These are phyloP conservation scores for Climacium dendroides DNA, from an alignment of 225 moss, liverwort and hornwort genomes.

Conservation along the genomic window DNA sequence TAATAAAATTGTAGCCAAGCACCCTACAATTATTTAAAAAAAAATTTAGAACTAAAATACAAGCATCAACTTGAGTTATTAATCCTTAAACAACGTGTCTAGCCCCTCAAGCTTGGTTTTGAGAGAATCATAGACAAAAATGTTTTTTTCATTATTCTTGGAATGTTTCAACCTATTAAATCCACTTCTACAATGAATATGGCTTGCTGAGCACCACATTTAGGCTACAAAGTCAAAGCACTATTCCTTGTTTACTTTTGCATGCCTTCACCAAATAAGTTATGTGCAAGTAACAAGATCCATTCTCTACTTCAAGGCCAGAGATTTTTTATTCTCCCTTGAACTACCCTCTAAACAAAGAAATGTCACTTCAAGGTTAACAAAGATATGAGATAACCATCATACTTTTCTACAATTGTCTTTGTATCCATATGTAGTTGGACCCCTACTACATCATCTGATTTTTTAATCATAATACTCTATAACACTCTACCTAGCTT, in stretches of 20 bases:
- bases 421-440: accelerated
- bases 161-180: no score
- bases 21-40: background rate
- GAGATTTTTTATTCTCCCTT: background rate
- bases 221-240: background rate
- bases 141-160: no score
- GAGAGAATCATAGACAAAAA: no score
- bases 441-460: accelerated
- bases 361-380: accelerated
- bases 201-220: accelerated
- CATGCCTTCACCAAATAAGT: accelerated
- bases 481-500: accelerated
- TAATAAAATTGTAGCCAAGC: background rate
- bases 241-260: background rate
- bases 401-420: background rate
- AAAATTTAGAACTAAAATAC: accelerated
- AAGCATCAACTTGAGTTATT: accelerated
- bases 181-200: no score
- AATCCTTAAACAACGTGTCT: accelerated
- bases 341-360: accelerated
- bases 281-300: accelerated
- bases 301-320: background rate
- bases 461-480: background rate
- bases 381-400: background rate
- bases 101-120: accelerated